These are phyloP conservation scores for Pythium periplocum DNA, from an alignment of 352 stramenopile genomes.

Conservation along the genomic window DNA sequence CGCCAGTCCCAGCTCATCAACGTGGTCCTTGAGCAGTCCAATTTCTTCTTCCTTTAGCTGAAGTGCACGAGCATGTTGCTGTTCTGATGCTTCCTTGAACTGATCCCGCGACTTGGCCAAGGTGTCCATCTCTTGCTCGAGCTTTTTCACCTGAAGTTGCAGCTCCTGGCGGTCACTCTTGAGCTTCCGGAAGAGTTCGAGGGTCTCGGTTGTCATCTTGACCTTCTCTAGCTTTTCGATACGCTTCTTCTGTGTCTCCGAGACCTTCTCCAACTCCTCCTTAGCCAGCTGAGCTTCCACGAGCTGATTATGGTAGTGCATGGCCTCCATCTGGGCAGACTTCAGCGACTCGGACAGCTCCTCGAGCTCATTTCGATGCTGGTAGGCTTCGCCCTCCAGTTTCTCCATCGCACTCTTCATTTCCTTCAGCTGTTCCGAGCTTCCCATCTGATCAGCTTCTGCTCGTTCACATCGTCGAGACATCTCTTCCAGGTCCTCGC, in stretches of 20 bases:
- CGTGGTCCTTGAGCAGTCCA: slow-evolving; percentile 24
- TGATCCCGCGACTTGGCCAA: slow-evolving; percentile 7
- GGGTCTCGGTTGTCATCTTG: slow-evolving; percentile 75
- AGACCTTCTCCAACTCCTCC: slow-evolving; percentile 36
- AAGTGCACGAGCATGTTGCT: slow-evolving; percentile 23
- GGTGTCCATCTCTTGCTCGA: slow-evolving; percentile 25
- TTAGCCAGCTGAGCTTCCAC: slow-evolving; percentile 30
- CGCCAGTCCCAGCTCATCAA: slow-evolving; percentile 34
- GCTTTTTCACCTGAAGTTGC: slow-evolving; percentile 31
- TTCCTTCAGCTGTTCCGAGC: slow-evolving; percentile 22
- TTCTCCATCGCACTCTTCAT: slow-evolving; percentile 42
- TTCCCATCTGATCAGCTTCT: slow-evolving; percentile 8
- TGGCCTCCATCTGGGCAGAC: slow-evolving; percentile 44
- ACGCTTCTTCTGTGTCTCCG: slow-evolving; percentile 49
- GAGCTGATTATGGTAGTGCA: slow-evolving; percentile 48
- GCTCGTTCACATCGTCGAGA: slow-evolving; percentile 17
- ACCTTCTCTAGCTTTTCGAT: slow-evolving; percentile 80
- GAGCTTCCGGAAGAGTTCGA: slow-evolving; percentile 64
- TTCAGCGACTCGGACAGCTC: slow-evolving; percentile 49
- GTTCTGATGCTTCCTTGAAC: slow-evolving; percentile 14
- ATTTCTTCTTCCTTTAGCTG: slow-evolving; percentile 44
- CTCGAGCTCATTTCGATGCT: slow-evolving; percentile 40
- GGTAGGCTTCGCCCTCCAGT: slow-evolving; percentile 43
- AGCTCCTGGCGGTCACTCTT: slow-evolving; percentile 54
- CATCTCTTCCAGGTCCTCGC: slow-evolving; percentile 19